Evolutionary conservation across 345 rosid species (phyloP), one percentile per base, ranked within the genome.

Genomic region (Balakata baccata): DNA sequence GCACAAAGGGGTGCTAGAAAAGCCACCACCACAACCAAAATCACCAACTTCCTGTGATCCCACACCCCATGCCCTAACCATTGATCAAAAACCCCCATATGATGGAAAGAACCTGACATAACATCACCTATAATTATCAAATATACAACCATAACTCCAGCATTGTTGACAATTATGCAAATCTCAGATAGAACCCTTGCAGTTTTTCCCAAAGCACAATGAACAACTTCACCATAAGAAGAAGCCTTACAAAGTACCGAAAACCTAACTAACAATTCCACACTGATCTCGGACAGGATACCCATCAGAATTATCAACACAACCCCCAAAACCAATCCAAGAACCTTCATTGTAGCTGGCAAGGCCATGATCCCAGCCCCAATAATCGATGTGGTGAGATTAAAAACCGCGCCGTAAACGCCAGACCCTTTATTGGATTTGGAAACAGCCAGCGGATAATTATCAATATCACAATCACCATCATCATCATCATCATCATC

Each of bases 331-430:
- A 84, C 68, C 84, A 95, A 58, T 38, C 99, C 98, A 29, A 95
- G 92, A 75, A 95, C 93, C 82, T 95, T 92, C 96, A 95, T 89
- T 11, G 96, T 87, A 23, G 99, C 98, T 3, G 99, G 99, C 79
- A 95, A 85, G 77, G 99, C 98, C 99, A 95, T 95, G 70, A 95
- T 92, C 67, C 99, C 99, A 18, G 99, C 99, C 16, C 99, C 99
- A 73, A 95, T 89, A 74, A 95, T 81, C 0, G 99, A 68, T 4
- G 99, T 95, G 61, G 99, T 82, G 66, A 95, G 94, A 62, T 95
- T 95, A 57, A 92, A 95, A 72, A 95, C 98, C 1, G 98, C 98
- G 8, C 99, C 99, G 46, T 81, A 75, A 57, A 89, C 47, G 6
- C 89, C 92, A 73, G 98, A 88, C 61, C 89, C 90, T 25, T 74